These are phyloP conservation scores for Claviceps maximensis DNA, from an alignment of 2,329 filamentous ascomycete species.

Conservation along the genomic window DNA sequence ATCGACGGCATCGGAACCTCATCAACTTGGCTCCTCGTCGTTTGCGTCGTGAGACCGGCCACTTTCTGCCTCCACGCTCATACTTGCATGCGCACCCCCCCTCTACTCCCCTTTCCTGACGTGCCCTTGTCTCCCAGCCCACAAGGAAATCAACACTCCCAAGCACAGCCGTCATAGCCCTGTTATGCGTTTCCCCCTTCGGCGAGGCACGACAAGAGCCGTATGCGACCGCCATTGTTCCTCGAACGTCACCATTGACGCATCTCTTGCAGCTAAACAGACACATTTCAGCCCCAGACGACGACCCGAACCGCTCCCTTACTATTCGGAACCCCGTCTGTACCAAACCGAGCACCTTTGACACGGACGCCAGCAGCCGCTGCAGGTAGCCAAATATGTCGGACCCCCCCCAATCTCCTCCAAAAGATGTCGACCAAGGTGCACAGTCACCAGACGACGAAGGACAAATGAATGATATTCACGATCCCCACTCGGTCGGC, in stretches of 20 bases:
- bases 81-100: conserved; percentile 4
- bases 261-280: conserved; percentile 39
- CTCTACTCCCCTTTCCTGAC: not conserved
- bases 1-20: not conserved
- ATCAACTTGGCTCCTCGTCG: not conserved
- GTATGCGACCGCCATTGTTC: conserved; percentile 17
- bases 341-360: conserved; percentile 43
- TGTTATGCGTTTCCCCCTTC: conserved; percentile 7
- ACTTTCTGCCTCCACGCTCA: not conserved
- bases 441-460: conserved; percentile 89
- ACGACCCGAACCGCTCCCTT: conserved; percentile 25
- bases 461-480: conserved; percentile 81
- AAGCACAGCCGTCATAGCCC: conserved; percentile 8
- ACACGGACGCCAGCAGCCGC: conserved; percentile 49
- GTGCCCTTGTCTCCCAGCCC: conserved; percentile 9
- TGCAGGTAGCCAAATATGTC: conserved; percentile 82
- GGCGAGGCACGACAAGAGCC: conserved; percentile 18
- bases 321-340: conserved; percentile 30
- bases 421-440: conserved; percentile 89
- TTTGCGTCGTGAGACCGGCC: not conserved
- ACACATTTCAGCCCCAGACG: conserved; percentile 17
- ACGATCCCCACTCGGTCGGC: conserved; percentile 57
- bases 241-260: conserved; percentile 33
- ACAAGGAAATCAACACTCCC: conserved; percentile 5
- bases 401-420: conserved; percentile 70